phyloP scores from a whole-genome alignment of 2,329 filamentous ascomycete species.

The Orbilia brochopaga region DNA sequence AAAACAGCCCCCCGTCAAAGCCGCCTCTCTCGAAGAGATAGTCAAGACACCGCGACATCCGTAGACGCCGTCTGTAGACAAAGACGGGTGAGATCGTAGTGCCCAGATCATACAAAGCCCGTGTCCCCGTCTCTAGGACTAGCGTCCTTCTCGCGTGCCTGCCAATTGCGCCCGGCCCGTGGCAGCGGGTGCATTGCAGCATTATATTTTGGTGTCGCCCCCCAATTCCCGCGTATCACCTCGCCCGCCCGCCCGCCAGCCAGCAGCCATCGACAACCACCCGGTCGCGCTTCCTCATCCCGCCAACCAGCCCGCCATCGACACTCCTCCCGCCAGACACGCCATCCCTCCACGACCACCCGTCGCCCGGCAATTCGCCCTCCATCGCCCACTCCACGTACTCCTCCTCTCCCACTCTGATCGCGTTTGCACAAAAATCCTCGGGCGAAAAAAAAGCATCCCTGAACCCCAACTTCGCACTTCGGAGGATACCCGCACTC shows the following conservation, averaged over 20 bases:
- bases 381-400: not conserved
- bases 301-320: not conserved
- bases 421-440: constrained; percentile 22
- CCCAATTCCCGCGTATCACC: not conserved
- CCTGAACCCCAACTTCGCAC: constrained; percentile 42
- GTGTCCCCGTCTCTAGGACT: too few relatives aligned
- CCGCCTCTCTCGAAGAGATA: too few relatives aligned
- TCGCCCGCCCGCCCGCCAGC: not conserved
- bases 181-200: too few relatives aligned
- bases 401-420: constrained; percentile 6
- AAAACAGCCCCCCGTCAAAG: too few relatives aligned
- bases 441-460: constrained; percentile 22
- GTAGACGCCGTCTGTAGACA: too few relatives aligned
- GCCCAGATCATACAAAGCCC: too few relatives aligned
- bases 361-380: not conserved
- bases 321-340: constrained; percentile 1
- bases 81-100: too few relatives aligned
- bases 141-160: too few relatives aligned
- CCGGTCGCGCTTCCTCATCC: constrained; percentile 15
- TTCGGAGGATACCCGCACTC: constrained; percentile 44
- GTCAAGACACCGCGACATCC: too few relatives aligned
- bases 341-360: not conserved
- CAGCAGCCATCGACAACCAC: constrained; percentile 3
- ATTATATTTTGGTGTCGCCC: constrained; percentile 1
- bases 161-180: too few relatives aligned